Percentiles rank a stretch among this genome's conserved stretches.
These are phyloP conservation scores for Coleophoma eucalyptorum DNA, from an alignment of 2,329 filamentous ascomycete species.

Conservation along the genomic window DNA sequence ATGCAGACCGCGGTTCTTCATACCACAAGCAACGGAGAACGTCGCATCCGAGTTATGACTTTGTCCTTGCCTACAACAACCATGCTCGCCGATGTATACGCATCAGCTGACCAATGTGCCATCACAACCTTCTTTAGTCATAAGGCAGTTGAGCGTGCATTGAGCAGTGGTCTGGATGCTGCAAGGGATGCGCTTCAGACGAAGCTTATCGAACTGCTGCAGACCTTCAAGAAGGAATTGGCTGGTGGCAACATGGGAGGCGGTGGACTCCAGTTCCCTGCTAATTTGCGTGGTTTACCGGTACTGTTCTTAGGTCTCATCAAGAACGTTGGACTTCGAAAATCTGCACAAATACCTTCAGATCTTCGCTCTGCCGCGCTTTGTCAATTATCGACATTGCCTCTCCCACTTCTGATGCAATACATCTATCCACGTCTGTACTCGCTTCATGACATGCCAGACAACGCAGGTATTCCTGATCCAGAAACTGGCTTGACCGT, in stretches of 20 bases:
- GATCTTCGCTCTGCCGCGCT: constrained; percentile 92
- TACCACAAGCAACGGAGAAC: constrained; percentile 95
- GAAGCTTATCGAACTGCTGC: constrained; percentile 87
- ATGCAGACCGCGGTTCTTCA: constrained; percentile 93
- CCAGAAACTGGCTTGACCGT: constrained; percentile 83
- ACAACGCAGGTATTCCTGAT: constrained; percentile 83
- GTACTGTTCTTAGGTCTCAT: constrained; percentile 90
- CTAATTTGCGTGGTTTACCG: constrained; percentile 84
- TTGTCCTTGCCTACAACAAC: constrained; percentile 90
- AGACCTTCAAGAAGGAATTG: constrained; percentile 96
- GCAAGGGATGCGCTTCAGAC: constrained; percentile 86
- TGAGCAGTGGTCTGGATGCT: constrained; percentile 83
- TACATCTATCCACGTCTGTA: constrained; percentile 87
- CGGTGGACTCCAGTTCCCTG: constrained; percentile 87
- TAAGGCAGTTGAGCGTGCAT: constrained; percentile 89
- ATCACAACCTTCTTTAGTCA: constrained; percentile 94
- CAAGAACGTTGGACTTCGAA: constrained; percentile 91
- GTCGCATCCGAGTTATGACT: constrained; percentile 91
- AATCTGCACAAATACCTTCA: constrained; percentile 88
- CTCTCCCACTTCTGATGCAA: constrained; percentile 83
- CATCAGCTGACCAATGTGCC: constrained; percentile 89
- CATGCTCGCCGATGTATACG: constrained; percentile 85
- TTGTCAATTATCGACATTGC: constrained; percentile 89
- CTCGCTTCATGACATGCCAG: constrained; percentile 93
- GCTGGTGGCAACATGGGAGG: constrained; percentile 93